Percentiles rank a stretch among this genome's conserved stretches.
Conservation (phyloP, 169 alveolate genomes). For the Plasmodium yoelii region DNA sequence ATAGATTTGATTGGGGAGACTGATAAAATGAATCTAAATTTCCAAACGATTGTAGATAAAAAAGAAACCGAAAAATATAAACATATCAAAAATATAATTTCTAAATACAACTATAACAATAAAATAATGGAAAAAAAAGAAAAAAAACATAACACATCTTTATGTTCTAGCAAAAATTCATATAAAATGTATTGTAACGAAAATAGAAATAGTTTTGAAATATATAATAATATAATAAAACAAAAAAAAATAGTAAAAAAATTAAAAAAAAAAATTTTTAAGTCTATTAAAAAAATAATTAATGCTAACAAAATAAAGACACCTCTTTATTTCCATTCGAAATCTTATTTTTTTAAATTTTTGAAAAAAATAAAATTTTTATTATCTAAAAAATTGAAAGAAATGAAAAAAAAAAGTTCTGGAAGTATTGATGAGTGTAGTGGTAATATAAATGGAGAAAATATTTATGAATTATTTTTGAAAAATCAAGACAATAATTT, state of each 20-base stretch:
- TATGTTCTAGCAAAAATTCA: neutral
- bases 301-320: neutral
- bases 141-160: neutral
- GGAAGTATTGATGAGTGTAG: neutral
- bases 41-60: neutral
- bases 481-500: neutral
- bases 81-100: neutral
- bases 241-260: constrained; percentile 4
- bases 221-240: constrained; percentile 17
- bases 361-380: constrained; percentile 7
- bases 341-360: constrained; percentile 16
- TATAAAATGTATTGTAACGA: neutral
- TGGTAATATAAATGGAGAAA: neutral
- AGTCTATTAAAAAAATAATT: neutral
- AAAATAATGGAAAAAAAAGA: neutral
- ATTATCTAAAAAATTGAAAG: neutral
- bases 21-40: neutral
- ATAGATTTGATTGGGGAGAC: neutral
- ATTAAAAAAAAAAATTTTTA: constrained; percentile 28
- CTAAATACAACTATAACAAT: too few relatives aligned
- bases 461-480: constrained; percentile 16
- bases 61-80: neutral
- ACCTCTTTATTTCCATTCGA: neutral
- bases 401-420: neutral
- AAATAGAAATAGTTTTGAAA: neutral